These are phyloP conservation scores for Globisporangium nunn DNA, from an alignment of 352 stramenopile genomes.

Conservation along the genomic window DNA sequence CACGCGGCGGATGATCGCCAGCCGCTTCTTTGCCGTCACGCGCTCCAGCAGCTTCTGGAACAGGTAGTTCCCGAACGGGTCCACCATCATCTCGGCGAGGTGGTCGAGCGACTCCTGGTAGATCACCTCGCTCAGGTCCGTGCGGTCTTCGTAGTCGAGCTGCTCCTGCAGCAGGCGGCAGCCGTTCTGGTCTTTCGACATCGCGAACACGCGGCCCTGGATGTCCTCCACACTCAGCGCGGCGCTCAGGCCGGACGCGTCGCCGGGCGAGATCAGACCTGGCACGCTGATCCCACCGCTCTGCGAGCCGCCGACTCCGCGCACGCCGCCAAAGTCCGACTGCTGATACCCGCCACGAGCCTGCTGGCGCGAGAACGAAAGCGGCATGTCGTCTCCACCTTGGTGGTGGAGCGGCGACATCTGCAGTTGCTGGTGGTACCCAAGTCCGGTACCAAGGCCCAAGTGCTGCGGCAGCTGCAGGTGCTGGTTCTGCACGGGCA, in stretches of 20 bases:
- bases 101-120: slow-evolving; percentile 95
- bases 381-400: slow-evolving; percentile 5
- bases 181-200: slow-evolving; percentile 96
- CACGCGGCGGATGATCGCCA: slow-evolving; percentile 92
- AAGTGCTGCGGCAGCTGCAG: slow-evolving; percentile 12
- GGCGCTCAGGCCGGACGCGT: slow-evolving; percentile 23
- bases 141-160: slow-evolving; percentile 91
- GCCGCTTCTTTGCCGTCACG: slow-evolving; percentile 84
- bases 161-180: slow-evolving; percentile 96
- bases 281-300: slow-evolving; percentile 1
- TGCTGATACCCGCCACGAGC: slow-evolving; percentile 1
- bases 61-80: slow-evolving; percentile 98
- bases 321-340: slow-evolving; percentile 1
- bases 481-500: slow-evolving; percentile 30
- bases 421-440: slow-evolving; percentile 8
- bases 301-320: slow-evolving; percentile 5
- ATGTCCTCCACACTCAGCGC: slow-evolving; percentile 67
- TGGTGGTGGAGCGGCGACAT: slow-evolving; percentile 11
- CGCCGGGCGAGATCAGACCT: neutral
- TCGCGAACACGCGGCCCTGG: slow-evolving; percentile 70
- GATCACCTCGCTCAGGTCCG: slow-evolving; percentile 90
- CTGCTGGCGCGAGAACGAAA: slow-evolving; percentile 11
- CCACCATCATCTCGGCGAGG: slow-evolving; percentile 97
- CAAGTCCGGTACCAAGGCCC: neutral
- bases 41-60: slow-evolving; percentile 99